A percentile compares a stretch with the other conserved stretches of the same genome.
Evolutionary conservation across 2,329 filamentous ascomycete genomes (phyloP).

Genomic region (Whalleya microplaca): DNA sequence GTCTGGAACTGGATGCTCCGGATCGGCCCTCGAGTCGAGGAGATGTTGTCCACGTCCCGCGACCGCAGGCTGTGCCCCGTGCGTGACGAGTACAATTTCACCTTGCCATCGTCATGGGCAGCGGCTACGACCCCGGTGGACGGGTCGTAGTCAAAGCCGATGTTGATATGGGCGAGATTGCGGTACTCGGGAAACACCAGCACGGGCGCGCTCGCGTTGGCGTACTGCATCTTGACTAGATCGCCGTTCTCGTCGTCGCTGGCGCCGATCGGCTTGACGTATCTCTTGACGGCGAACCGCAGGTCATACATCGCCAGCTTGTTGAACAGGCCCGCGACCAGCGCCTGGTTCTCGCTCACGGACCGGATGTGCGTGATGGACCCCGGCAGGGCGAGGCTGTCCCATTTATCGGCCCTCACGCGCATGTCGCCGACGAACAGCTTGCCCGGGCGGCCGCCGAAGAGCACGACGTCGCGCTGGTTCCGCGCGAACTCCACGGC

Average conservation of each 20-base stretch:
- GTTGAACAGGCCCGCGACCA: conserved; percentile 55
- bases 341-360: conserved; percentile 52
- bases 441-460: conserved; percentile 53
- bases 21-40: conserved; percentile 37
- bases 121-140: conserved; percentile 57
- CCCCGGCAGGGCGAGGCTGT: conserved; percentile 40
- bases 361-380: conserved; percentile 55
- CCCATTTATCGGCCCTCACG: conserved; percentile 18
- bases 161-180: conserved; percentile 52
- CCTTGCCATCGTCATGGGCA: conserved; percentile 53
- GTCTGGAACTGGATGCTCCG: conserved; percentile 50
- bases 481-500: conserved; percentile 51
- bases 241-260: too few species aligned
- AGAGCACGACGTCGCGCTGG: conserved; percentile 51
- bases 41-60: conserved; percentile 22
- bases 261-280: too few species aligned
- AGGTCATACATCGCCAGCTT: conserved; percentile 61
- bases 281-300: conserved; percentile 44
- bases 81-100: conserved; percentile 54
- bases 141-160: conserved; percentile 56
- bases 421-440: conserved; percentile 54
- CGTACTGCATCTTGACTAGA: too few species aligned
- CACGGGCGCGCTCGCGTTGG: conserved; percentile 41
- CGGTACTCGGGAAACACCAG: conserved; percentile 53
- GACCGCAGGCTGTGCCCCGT: conserved; percentile 46